Conservation (phyloP, 768 basidiomycete species). For the Suillus tomentosus region DNA sequence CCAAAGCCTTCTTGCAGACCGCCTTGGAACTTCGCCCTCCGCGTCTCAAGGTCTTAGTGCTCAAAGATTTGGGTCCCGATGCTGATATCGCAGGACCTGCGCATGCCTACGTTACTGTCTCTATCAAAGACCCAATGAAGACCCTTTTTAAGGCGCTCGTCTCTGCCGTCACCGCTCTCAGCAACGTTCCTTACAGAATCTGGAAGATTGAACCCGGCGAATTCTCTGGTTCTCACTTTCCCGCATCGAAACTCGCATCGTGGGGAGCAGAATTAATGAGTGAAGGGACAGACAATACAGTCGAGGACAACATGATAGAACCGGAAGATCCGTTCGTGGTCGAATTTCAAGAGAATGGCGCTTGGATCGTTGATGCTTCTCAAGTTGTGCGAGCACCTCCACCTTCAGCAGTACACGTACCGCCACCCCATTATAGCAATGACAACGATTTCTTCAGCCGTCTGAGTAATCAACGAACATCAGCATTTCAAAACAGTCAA, state of each 20-base stretch:
- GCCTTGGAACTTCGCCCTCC: constrained; percentile 76
- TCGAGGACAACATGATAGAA: constrained; percentile 61
- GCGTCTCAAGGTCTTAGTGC: constrained; percentile 54
- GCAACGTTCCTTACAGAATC: constrained; percentile 50
- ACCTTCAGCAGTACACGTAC: constrained; percentile 25
- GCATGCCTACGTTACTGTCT: constrained; percentile 46
- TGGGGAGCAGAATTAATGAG: constrained; percentile 45
- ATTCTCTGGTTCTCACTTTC: constrained; percentile 32
- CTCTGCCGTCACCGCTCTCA: constrained; percentile 35
- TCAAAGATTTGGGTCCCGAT: constrained; percentile 34
- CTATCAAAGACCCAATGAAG: constrained; percentile 51
- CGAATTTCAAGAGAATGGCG: constrained; percentile 63
- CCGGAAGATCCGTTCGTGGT: constrained; percentile 72
- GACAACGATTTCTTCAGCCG: constrained; percentile 59
- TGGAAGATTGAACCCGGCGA: constrained; percentile 58
- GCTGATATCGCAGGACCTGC: constrained; percentile 30
- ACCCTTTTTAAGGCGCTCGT: constrained; percentile 45
- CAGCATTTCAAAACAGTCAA: constrained; percentile 24
- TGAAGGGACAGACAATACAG: constrained; percentile 43
- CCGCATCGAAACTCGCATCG: constrained; percentile 26
- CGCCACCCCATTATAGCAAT: constrained; percentile 56
- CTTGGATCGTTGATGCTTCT: constrained; percentile 55
- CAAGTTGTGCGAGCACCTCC: constrained; percentile 10
- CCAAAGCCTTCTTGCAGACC: constrained; percentile 53
- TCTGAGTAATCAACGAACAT: constrained; percentile 32